A percentile compares a stretch with the other conserved stretches of the same genome.
These are phyloP conservation scores for Schwanniomyces pseudopolymorphus DNA, from an alignment of 805 yeast genomes.

Conservation along the genomic window DNA sequence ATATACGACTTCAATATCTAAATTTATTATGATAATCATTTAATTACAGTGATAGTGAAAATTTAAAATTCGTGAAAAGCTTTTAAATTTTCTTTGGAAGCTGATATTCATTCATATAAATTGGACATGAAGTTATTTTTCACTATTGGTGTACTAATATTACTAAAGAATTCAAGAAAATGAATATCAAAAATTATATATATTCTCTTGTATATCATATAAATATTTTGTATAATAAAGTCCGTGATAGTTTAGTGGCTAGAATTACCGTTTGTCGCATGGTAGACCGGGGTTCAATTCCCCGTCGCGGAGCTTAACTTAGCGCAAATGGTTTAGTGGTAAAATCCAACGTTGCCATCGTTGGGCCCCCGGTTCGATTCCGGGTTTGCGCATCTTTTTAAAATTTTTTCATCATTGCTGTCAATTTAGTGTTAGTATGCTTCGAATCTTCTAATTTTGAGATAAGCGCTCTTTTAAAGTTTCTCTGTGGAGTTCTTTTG, in stretches of 20 bases:
- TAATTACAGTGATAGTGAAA: too few relatives aligned
- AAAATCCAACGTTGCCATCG: constrained; percentile 10
- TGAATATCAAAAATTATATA: too few relatives aligned
- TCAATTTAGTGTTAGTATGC: neutral
- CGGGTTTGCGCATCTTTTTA: constrained; percentile 8
- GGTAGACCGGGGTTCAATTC: constrained; percentile 10
- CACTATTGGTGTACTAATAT: too few relatives aligned
- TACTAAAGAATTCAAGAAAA: too few relatives aligned
- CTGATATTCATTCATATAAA: too few relatives aligned
- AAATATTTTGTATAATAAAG: neutral
- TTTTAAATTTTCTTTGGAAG: too few relatives aligned
- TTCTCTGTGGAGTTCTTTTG: neutral
- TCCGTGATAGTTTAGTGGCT: constrained; percentile 6
- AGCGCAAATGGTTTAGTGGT: constrained; percentile 9
- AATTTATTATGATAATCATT: too few relatives aligned
- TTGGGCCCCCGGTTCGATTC: constrained; percentile 10
- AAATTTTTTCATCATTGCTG: neutral
- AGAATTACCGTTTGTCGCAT: constrained; percentile 10
- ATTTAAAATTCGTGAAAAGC: too few relatives aligned
- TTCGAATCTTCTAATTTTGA: neutral
- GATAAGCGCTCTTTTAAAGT: neutral
- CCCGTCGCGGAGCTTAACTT: constrained; percentile 9
- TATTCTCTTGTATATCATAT: too few relatives aligned
- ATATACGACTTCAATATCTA: too few relatives aligned
- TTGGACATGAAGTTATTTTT: too few relatives aligned